Percentiles rank a stretch among this genome's conserved stretches.
Evolutionary conservation across 306 rosid species (phyloP).

Genomic region (Oemleria cerasiformis): DNA sequence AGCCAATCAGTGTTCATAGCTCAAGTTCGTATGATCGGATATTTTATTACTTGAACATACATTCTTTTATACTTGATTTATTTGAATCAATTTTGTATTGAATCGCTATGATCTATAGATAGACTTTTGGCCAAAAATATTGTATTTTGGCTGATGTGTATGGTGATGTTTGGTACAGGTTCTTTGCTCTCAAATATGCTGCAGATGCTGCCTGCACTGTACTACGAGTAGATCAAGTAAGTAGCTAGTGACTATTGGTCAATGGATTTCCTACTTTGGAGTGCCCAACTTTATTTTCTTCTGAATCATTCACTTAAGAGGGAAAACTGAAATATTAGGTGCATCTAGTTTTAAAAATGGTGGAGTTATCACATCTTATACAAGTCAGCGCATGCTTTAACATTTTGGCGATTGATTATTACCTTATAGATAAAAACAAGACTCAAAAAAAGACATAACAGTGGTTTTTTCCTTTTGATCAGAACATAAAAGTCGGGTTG

Average conservation of each 20-base stretch:
- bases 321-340: neutral
- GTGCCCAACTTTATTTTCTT: neutral
- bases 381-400: no score
- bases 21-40: neutral
- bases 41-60: neutral
- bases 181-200: slow-evolving; percentile 90
- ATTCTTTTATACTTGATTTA: neutral
- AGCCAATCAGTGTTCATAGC: neutral
- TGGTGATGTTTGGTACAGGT: slow-evolving; percentile 36
- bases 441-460: no score
- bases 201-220: slow-evolving; percentile 98
- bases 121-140: neutral
- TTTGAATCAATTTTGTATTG: neutral
- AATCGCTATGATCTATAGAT: neutral
- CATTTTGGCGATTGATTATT: no score
- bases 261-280: neutral
- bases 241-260: slow-evolving; percentile 10
- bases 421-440: neutral
- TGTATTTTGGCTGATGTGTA: slow-evolving; percentile 13
- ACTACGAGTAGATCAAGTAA: slow-evolving; percentile 93
- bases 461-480: no score
- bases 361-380: neutral
- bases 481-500: neutral
- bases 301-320: neutral
- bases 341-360: neutral